Evolutionary conservation across 2,329 filamentous ascomycete species (phyloP).

Genomic region (Botrytis squamosa): DNA sequence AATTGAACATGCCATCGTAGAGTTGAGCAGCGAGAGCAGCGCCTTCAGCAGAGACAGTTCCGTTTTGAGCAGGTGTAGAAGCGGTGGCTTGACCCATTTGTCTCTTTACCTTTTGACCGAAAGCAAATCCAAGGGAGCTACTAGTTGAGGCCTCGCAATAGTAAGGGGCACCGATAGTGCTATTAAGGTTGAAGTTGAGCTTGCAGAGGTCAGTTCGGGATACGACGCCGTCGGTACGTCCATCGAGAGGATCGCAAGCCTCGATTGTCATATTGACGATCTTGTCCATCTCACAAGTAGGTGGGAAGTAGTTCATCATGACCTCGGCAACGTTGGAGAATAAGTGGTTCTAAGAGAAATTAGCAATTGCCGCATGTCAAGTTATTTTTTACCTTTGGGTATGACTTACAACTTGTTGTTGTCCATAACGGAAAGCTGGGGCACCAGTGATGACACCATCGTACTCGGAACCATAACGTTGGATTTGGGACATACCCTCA

Average conservation of each 20-base stretch:
- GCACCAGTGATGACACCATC: conserved; percentile 49
- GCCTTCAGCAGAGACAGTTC: conserved; percentile 34
- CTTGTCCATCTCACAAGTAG: conserved; percentile 48
- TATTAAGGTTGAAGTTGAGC: conserved; percentile 45
- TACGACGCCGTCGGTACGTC: conserved; percentile 54
- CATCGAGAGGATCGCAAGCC: conserved; percentile 56
- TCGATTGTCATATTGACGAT: conserved; percentile 55
- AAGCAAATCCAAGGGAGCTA: neutral
- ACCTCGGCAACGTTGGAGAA: conserved; percentile 43
- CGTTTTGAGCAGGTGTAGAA: conserved; percentile 27
- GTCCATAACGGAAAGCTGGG: conserved; percentile 47
- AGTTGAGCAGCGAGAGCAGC: conserved; percentile 41
- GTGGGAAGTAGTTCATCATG: conserved; percentile 45
- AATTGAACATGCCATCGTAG: conserved; percentile 41
- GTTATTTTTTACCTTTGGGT: neutral
- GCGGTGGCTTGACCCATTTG: conserved; percentile 13
- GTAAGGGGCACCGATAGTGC: conserved; percentile 48
- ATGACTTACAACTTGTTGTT: conserved; percentile 43
- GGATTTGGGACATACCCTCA: conserved; percentile 49
- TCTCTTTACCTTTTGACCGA: conserved; percentile 13
- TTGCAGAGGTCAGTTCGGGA: conserved; percentile 49
- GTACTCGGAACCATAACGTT: conserved; percentile 44
- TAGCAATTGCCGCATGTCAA: neutral
- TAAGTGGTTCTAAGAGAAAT: conserved; percentile 24
- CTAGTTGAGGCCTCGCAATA: conserved; percentile 41